A percentile compares a stretch with the other conserved stretches of the same genome.
phyloP scores from a whole-genome alignment of 768 basidiomycete species.

The Xanthoconium purpureum region DNA sequence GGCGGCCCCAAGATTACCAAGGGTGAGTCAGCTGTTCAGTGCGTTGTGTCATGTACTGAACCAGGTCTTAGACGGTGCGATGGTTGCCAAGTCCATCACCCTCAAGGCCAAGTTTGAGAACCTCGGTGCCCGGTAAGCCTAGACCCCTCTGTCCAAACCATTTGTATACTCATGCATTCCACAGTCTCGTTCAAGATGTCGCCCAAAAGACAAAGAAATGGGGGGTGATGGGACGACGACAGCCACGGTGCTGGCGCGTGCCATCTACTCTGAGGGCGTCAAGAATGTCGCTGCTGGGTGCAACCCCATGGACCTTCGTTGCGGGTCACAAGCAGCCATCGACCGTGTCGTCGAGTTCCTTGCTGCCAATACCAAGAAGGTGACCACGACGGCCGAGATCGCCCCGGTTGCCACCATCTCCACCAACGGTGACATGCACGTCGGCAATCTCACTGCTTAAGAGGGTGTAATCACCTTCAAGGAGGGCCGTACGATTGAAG shows the following conservation, averaged over 20 bases:
- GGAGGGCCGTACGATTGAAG: constrained; percentile 96
- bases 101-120: constrained; percentile 99
- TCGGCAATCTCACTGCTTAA: constrained; percentile 94
- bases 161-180: constrained; percentile 5
- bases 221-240: constrained; percentile 99
- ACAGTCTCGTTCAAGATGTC: constrained; percentile 89
- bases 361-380: constrained; percentile 81
- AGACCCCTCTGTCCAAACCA: not conserved
- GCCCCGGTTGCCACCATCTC: constrained; percentile 98
- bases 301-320: constrained; percentile 99
- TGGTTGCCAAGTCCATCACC: constrained; percentile 93
- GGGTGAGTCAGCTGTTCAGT: constrained; percentile 45
- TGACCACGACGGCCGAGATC: constrained; percentile 97
- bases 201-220: constrained; percentile 95
- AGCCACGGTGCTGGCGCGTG: constrained; percentile 93
- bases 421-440: constrained; percentile 76
- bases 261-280: constrained; percentile 97
- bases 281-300: constrained; percentile 99
- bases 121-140: constrained; percentile 86
- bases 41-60: not conserved
- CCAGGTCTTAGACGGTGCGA: constrained; percentile 78
- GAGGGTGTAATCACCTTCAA: constrained; percentile 99
- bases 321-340: constrained; percentile 96
- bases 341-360: constrained; percentile 93
- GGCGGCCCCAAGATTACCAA: constrained; percentile 96